phyloP scores from a whole-genome alignment of 1,284 basidiomycete species.

The Pisolithus thermaeus region DNA sequence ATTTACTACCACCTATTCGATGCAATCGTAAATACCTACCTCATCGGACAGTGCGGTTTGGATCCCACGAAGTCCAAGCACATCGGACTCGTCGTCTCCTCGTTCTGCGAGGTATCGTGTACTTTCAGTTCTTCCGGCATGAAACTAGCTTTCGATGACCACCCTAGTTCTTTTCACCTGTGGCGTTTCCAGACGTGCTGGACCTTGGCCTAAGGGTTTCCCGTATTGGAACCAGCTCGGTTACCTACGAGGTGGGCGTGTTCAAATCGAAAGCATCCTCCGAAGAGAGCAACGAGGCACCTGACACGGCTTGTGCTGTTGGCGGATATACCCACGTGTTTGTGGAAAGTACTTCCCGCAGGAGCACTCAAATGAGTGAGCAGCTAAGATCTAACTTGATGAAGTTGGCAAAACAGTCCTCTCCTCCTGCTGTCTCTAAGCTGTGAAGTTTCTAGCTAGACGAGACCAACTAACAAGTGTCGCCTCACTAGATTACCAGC shows the following conservation, averaged over 20 bases:
- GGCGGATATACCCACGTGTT: constrained; percentile 82
- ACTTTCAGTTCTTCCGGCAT: background rate
- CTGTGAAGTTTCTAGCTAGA: constrained; percentile 1
- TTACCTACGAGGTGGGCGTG: constrained; percentile 69
- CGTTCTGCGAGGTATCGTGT: constrained; percentile 51
- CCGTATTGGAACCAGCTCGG: constrained; percentile 64
- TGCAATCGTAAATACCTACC: constrained; percentile 69
- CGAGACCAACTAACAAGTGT: too few species aligned
- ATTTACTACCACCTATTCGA: constrained; percentile 78
- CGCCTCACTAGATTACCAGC: too few species aligned
- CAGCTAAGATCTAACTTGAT: constrained; percentile 12
- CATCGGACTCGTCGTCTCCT: constrained; percentile 70
- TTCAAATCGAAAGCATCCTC: constrained; percentile 40
- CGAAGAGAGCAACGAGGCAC: background rate
- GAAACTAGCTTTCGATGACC: background rate
- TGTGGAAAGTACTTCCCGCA: constrained; percentile 52
- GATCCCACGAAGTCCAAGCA: constrained; percentile 42
- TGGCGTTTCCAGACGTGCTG: constrained; percentile 63
- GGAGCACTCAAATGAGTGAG: constrained; percentile 41
- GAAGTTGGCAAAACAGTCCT: constrained; percentile 3
- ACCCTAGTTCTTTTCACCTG: constrained; percentile 53
- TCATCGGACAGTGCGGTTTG: constrained; percentile 53
- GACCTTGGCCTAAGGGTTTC: constrained; percentile 62
- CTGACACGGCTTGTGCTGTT: constrained; percentile 40
- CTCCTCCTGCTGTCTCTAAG: constrained; percentile 4